Evolutionary conservation across 2,329 filamentous ascomycete genomes (phyloP).

Genomic region (Sporothrix schenckii): DNA sequence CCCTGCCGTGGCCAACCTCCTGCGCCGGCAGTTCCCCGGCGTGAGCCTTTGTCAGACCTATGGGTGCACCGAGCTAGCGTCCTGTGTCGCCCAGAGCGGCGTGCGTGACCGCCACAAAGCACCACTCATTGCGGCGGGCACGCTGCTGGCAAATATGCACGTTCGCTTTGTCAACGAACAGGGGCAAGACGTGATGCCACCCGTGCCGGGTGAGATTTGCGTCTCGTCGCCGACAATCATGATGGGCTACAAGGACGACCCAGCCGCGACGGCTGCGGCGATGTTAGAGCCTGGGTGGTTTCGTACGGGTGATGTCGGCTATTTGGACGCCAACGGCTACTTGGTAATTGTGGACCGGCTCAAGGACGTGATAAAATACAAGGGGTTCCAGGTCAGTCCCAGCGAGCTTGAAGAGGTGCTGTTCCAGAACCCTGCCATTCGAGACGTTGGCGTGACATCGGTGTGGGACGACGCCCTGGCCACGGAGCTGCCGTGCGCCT

Average conservation of each 20-base stretch:
- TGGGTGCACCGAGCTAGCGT: slow-evolving; percentile 2
- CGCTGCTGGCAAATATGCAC: neutral
- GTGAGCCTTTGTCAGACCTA: slow-evolving; percentile 2
- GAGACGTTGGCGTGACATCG: slow-evolving; percentile 2
- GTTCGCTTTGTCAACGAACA: neutral
- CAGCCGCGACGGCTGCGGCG: neutral
- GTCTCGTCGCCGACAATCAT: neutral
- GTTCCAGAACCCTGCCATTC: neutral
- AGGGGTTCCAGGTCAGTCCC: slow-evolving; percentile 50
- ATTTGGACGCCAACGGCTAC: slow-evolving; percentile 61
- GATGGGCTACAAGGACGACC: slow-evolving; percentile 10
- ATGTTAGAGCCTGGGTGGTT: slow-evolving; percentile 6
- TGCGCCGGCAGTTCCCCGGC: slow-evolving; percentile 3
- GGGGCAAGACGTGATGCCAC: neutral
- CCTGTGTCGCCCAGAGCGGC: neutral
- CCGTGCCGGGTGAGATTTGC: neutral
- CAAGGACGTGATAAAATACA: slow-evolving; percentile 74
- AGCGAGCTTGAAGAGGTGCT: slow-evolving; percentile 8
- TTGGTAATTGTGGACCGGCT: slow-evolving; percentile 68
- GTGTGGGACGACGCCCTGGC: slow-evolving; percentile 3
- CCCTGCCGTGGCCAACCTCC: neutral
- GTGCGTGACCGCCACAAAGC: neutral
- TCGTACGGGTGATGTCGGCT: slow-evolving; percentile 1
- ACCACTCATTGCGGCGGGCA: neutral
- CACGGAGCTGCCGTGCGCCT: slow-evolving; percentile 2